These are phyloP conservation scores for Umbilicaria muhlenbergii DNA, from an alignment of 495 filamentous ascomycete genomes.

Conservation along the genomic window DNA sequence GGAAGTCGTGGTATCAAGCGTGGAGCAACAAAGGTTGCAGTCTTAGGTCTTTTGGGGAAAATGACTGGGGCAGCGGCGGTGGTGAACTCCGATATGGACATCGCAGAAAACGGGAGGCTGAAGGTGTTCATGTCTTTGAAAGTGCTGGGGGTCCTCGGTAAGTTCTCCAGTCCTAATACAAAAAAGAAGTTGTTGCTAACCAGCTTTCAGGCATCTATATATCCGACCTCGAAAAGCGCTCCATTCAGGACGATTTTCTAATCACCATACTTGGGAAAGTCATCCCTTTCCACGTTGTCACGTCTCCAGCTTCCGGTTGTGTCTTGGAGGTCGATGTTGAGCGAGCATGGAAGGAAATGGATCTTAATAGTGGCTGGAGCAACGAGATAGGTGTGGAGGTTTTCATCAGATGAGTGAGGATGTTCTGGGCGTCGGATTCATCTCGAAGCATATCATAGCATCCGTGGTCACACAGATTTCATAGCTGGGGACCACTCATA, in stretches of 20 bases:
- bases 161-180: slow-evolving; percentile 12
- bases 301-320: slow-evolving; percentile 31
- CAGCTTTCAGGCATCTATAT: slow-evolving; percentile 44
- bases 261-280: slow-evolving; percentile 55
- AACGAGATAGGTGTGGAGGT: slow-evolving; percentile 71
- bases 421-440: too few species aligned
- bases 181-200: background rate
- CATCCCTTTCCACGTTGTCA: slow-evolving; percentile 51
- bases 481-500: too few species aligned
- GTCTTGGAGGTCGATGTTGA: slow-evolving; percentile 68
- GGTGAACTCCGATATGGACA: slow-evolving; percentile 35
- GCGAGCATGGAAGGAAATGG: slow-evolving; percentile 63
- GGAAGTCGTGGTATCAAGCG: slow-evolving; percentile 17
- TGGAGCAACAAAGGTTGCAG: slow-evolving; percentile 1
- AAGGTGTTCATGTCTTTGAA: slow-evolving; percentile 54
- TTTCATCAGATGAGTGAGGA: slow-evolving; percentile 18
- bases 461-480: too few species aligned
- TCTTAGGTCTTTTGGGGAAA: slow-evolving; percentile 66
- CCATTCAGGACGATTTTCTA: slow-evolving; percentile 54
- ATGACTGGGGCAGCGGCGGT: slow-evolving; percentile 83
- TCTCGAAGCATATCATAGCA: too few species aligned
- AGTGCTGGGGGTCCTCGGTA: slow-evolving; percentile 64
- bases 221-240: slow-evolving; percentile 42
- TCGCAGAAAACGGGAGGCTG: slow-evolving; percentile 42
- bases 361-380: slow-evolving; percentile 56